phyloP scores from a whole-genome alignment of 1,284 basidiomycete genomes.

The Trichosporon inkin region DNA sequence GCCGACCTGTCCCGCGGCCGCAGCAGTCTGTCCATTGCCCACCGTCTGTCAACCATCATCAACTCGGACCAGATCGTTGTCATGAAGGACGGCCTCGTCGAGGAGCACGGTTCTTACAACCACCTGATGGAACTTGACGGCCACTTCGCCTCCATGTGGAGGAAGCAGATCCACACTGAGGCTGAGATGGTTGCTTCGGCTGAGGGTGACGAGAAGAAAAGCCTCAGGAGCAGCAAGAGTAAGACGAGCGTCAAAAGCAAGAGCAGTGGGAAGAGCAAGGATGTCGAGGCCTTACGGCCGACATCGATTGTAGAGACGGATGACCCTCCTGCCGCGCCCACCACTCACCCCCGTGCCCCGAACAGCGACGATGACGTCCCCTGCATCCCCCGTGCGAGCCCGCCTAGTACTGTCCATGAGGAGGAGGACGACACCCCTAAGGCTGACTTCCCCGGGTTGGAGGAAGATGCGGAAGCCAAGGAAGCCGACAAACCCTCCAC shows the following conservation, averaged over 20 bases:
- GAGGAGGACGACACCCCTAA: constrained; percentile 8
- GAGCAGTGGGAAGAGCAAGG: constrained; percentile 1
- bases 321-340: neutral
- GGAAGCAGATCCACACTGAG: constrained; percentile 47
- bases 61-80: constrained; percentile 78
- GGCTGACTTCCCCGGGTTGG: neutral
- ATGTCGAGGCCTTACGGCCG: neutral
- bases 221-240: constrained; percentile 11
- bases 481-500: neutral
- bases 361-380: neutral
- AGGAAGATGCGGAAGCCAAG: neutral
- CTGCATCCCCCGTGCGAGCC: constrained; percentile 11
- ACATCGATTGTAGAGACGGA: neutral
- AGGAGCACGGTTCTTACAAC: constrained; percentile 83
- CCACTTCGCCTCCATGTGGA: constrained; percentile 47
- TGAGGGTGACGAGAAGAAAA: neutral
- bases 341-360: neutral
- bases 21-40: constrained; percentile 94
- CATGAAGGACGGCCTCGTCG: constrained; percentile 73
- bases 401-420: constrained; percentile 19
- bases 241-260: neutral
- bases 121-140: constrained; percentile 63
- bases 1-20: constrained; percentile 64
- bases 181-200: constrained; percentile 38
- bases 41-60: constrained; percentile 51